phyloP scores from a whole-genome alignment of 805 yeast genomes.

The Scheffersomyces coipomensis region DNA sequence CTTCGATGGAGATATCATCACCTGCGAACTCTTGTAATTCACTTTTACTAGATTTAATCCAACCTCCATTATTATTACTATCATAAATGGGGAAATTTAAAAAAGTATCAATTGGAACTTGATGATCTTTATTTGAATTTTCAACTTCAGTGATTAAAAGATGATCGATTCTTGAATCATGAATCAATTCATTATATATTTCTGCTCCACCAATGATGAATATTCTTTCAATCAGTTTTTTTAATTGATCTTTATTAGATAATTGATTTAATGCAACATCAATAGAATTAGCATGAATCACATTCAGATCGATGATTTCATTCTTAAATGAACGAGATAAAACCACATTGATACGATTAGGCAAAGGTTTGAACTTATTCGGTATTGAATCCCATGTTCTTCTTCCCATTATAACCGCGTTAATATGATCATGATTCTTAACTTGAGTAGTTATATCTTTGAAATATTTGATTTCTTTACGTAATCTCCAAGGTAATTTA shows the following conservation, averaged over 20 bases:
- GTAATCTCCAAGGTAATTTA: constrained; percentile 81
- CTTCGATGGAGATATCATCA: constrained; percentile 11
- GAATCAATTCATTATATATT: constrained; percentile 60
- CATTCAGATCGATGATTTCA: constrained; percentile 18
- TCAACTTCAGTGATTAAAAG: constrained; percentile 70
- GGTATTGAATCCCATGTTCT: constrained; percentile 97
- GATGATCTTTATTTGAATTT: constrained; percentile 19
- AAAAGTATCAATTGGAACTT: constrained; percentile 69
- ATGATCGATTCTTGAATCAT: constrained; percentile 45
- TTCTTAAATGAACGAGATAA: constrained; percentile 50
- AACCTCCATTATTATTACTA: constrained; percentile 14
- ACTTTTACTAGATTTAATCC: constrained; percentile 33
- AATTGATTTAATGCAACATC: constrained; percentile 15
- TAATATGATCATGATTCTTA: constrained; percentile 30
- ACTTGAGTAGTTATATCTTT: constrained; percentile 61
- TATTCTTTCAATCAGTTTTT: constrained; percentile 48
- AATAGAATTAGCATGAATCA: constrained; percentile 28
- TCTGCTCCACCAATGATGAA: constrained; percentile 94
- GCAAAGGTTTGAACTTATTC: constrained; percentile 74
- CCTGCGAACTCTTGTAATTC: constrained; percentile 37
- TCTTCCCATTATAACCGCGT: constrained; percentile 94
- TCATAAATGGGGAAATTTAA: constrained; percentile 38
- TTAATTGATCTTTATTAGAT: constrained; percentile 5
- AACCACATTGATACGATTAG: constrained; percentile 71
- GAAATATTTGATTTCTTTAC: constrained; percentile 84